These are phyloP conservation scores for Aegilops umbellulata DNA, from an alignment of 176 grass and related monocot species.

Conservation along the genomic window DNA sequence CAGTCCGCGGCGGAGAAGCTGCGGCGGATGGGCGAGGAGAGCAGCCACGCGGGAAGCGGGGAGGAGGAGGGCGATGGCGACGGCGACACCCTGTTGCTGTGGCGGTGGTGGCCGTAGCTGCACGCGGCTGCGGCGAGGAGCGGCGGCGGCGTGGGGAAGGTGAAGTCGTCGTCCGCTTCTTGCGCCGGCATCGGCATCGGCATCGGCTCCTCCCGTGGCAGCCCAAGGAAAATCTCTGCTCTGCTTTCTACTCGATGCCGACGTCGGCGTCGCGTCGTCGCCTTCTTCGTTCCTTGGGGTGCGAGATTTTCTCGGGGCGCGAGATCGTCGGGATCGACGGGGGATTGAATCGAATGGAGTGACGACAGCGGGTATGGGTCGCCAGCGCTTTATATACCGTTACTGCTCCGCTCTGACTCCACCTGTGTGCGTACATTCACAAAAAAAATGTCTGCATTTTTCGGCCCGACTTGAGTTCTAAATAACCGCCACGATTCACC, in stretches of 20 bases:
- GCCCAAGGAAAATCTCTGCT: not conserved
- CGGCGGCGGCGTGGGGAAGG: conserved; percentile 38
- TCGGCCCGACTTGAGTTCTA: no score
- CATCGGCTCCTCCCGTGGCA: not conserved
- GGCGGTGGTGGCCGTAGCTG: not conserved
- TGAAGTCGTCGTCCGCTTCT: conserved; percentile 27
- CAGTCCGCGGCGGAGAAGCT: conserved; percentile 58
- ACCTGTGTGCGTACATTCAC: not conserved
- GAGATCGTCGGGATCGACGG: not conserved
- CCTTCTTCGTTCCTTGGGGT: not conserved
- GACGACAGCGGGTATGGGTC: not conserved
- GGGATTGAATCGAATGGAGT: conserved; percentile 4
- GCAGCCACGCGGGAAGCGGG: conserved; percentile 14
- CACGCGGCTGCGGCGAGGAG: not conserved
- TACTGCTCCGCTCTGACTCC: not conserved
- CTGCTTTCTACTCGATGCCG: not conserved
- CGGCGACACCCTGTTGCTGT: not conserved
- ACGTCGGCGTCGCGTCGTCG: not conserved
- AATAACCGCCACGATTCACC: no score
- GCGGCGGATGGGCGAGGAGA: conserved; percentile 50
- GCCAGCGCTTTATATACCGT: not conserved
- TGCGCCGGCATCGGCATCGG: not conserved
- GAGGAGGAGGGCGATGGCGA: not conserved
- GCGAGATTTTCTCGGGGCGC: not conserved
- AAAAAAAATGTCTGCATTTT: not conserved